Conservation (phyloP, 306 rosid species). For the Fagus sylvatica region DNA sequence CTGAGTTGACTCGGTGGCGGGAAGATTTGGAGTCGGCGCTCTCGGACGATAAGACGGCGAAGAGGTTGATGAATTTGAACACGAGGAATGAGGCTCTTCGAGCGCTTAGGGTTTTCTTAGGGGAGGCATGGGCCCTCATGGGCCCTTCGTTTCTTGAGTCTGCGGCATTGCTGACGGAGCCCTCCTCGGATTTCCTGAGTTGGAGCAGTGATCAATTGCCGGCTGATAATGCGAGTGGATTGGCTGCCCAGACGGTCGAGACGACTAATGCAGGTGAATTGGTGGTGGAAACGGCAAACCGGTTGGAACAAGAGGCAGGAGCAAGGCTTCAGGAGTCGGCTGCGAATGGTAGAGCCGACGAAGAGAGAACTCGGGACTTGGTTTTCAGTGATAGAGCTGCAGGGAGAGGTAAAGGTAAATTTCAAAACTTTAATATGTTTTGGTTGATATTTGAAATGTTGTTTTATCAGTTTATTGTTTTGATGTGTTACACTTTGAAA, state of each 20-base stretch:
- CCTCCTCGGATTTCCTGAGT: too few species aligned
- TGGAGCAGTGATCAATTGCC: too few species aligned
- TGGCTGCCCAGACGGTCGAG: background rate
- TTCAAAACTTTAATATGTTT: background rate
- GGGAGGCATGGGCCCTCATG: conserved; percentile 54
- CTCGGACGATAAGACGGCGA: conserved; percentile 38
- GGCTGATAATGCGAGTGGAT: background rate
- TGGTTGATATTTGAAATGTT: too few species aligned
- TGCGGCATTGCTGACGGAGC: background rate
- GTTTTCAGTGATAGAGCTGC: conserved; percentile 26
- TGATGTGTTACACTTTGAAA: background rate
- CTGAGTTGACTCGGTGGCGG: conserved; percentile 45
- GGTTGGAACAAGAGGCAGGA: too few species aligned
- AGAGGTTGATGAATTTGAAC: conserved; percentile 47
- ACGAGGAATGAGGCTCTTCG: conserved; percentile 50
- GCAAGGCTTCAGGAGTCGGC: too few species aligned
- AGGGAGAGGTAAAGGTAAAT: conserved; percentile 34
- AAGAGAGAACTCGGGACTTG: conserved; percentile 3
- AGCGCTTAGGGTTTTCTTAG: conserved; percentile 39
- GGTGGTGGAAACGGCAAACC: background rate
- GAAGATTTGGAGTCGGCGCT: conserved; percentile 63
- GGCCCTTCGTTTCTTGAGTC: conserved; percentile 57
- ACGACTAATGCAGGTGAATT: background rate
- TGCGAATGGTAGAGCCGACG: too few species aligned
- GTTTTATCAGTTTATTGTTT: too few species aligned